Evolutionary conservation across 108 stramenopile genomes (phyloP), one percentile per base, ranked within the genome.

Genomic region (Seminavis robusta): DNA sequence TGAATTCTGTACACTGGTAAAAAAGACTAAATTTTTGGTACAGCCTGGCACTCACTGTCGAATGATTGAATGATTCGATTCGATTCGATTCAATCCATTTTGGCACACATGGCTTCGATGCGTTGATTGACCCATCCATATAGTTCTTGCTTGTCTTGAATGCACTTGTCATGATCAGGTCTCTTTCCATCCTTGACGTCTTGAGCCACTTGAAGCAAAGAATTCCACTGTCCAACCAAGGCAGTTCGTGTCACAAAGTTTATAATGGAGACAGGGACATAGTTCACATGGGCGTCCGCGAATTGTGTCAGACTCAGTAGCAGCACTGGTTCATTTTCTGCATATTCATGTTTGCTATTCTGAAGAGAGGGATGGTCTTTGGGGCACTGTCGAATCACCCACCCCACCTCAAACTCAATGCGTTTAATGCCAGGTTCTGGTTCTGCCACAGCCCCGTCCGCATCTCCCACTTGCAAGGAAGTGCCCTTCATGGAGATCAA

Each of bases 61-160:
- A n/a, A n/a, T n/a, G n/a, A n/a, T n/a, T n/a, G n/a, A n/a, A n/a
- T n/a, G n/a, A n/a, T n/a, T n/a, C n/a, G n/a, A n/a, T n/a, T n/a
- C n/a, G n/a, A n/a, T n/a, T n/a, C n/a, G n/a, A n/a, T n/a, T n/a
- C n/a, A n/a, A n/a, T n/a, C 77, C 44, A 70, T 23, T 32, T 65
- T 76, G 11, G 55, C 42, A 36, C 65, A 52, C 75, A 76, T 69
- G 17, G 72, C 69, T 38, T 53, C 58, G 13, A 73, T 54, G 6
- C 88, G 59, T 43, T 72, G 54, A 24, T 79, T 64, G 0, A 90
- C 66, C 80, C 80, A 90, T 43, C 75, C 65, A 63, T 90, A 90
- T 36, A 90, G 57, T 16, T 83, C 80, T 26, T 63, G 59, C 69
- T 90, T 90, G 40, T 33, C 49, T 21, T 55, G 58, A 45, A 90